Base-by-base conservation (phyloP, 2,329 filamentous ascomycete species). In the Clarireedia sp. region DNA sequence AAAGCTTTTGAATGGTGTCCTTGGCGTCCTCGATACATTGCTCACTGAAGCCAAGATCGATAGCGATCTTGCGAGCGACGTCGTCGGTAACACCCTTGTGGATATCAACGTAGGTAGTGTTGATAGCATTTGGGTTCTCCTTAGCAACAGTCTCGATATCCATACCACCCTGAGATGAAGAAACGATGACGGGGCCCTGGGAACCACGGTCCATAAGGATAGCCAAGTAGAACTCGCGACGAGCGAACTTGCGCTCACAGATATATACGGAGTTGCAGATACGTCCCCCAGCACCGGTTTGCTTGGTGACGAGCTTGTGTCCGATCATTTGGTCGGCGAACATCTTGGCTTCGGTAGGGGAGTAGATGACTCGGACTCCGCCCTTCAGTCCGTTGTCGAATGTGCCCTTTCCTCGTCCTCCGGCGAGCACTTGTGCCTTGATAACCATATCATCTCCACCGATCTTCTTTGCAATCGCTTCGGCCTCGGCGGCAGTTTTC, bases 251-350 rank as follows among this genome's bases (percentile, higher is more conserved):
- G 82, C 94, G 91, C 82, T 99, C 94, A 77, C 92, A 95, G 72
- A 99, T 97, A 80, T 95, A 97, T 72, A 99, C 94, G 62, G 91
- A 83, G 75, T 89, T 97, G 83, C 94, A 99, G 72, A 95, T 83
- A 73, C 94, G 90, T 71, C 94, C 94, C 67, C 75, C 82, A 66
- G 92, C 89, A 73, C 94, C 94, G 57, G 94, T 99, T 81, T 99
- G 94, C 85, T 99, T 99, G 74, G 94, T 99, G 76, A 99, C 83
- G 75, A 99, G 90, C 78, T 96, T 96, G 79, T 99, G 92, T 71
- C 94, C 94, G 75, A 99, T 97, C 94, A 99, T 99, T 80, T 99
- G 91, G 67, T 92, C 83, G 66, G 94, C 92, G 72, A 99, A 96
- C 85, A 97, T 96, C 80, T 90, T 88, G 70, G 94, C 94, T 80